Conservation (phyloP, 441 rosid genomes). For the Adansonia grandidieri region DNA sequence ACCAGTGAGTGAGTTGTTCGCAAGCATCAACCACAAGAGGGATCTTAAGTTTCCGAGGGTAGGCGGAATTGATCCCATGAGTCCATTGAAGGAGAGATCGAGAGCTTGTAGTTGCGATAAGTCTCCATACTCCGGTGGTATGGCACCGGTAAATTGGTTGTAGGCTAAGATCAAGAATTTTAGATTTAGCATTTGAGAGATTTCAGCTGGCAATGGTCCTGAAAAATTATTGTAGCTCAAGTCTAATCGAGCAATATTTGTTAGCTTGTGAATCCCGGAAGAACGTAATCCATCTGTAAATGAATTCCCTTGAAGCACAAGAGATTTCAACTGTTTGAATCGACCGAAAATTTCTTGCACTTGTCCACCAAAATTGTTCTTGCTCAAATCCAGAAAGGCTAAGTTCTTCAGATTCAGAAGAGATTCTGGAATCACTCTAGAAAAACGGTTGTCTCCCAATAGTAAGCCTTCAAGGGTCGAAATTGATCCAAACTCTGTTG, state of each 20-base stretch:
- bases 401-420: conserved; percentile 58
- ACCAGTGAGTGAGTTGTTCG: conserved; percentile 66
- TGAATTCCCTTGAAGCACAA: conserved; percentile 57
- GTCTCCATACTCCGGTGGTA: conserved; percentile 72
- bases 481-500: conserved; percentile 61
- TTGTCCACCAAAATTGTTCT: conserved; percentile 60
- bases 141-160: conserved; percentile 63
- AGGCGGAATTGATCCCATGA: conserved; percentile 64
- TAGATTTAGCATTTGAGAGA: conserved; percentile 53
- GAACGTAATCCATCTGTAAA: conserved; percentile 60
- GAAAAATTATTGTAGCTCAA: conserved; percentile 74
- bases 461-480: conserved; percentile 57
- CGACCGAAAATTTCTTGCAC: conserved; percentile 71
- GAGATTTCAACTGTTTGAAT: conserved; percentile 59
- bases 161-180: conserved; percentile 65
- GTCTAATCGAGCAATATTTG: conserved; percentile 59
- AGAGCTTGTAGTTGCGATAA: conserved; percentile 62
- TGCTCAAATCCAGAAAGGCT: conserved; percentile 67
- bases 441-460: conserved; percentile 69
- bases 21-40: conserved; percentile 87
- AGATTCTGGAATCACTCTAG: conserved; percentile 59
- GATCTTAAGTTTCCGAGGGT: conserved; percentile 67
- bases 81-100: conserved; percentile 76
- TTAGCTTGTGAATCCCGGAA: conserved; percentile 65
- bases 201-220: conserved; percentile 58